Evolutionary conservation across 805 yeast species (phyloP).

Genomic region (Hanseniaspora occidentalis): DNA sequence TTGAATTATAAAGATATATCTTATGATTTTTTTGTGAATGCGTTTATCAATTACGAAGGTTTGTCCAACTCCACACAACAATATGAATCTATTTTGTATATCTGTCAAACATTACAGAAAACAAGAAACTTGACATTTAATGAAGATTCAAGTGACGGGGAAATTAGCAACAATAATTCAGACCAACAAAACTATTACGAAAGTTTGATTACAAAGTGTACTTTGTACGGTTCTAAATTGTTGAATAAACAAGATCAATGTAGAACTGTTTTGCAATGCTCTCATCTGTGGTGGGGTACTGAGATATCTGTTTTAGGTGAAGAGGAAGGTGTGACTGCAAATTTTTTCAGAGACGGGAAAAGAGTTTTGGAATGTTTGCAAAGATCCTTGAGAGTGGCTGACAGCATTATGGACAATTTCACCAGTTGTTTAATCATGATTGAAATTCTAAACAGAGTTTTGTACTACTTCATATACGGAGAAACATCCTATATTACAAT

Average conservation of each 20-base stretch:
- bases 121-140: conserved; percentile 38
- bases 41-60: conserved; percentile 75
- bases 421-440: conserved; percentile 67
- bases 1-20: conserved; percentile 56
- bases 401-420: conserved; percentile 72
- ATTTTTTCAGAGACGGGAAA: conserved; percentile 39
- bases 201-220: conserved; percentile 68
- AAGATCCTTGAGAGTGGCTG: conserved; percentile 79
- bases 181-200: conserved; percentile 37
- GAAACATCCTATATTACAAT: conserved; percentile 51
- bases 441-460: conserved; percentile 76
- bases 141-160: too few relatives aligned
- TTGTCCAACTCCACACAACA: conserved; percentile 42
- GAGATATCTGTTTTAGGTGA: conserved; percentile 39
- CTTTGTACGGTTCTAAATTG: conserved; percentile 77
- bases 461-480: conserved; percentile 78
- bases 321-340: conserved; percentile 30
- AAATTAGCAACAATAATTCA: conserved; percentile 37
- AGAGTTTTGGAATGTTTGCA: conserved; percentile 86
- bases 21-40: conserved; percentile 81
- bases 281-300: conserved; percentile 91
- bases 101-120: conserved; percentile 39
- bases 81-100: conserved; percentile 37
- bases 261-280: conserved; percentile 69
- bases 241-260: conserved; percentile 92